Evolutionary conservation across 148 eudicot genomes (phyloP), one percentile per base, ranked within the genome.

Genomic region (Heliosperma pusillum): DNA sequence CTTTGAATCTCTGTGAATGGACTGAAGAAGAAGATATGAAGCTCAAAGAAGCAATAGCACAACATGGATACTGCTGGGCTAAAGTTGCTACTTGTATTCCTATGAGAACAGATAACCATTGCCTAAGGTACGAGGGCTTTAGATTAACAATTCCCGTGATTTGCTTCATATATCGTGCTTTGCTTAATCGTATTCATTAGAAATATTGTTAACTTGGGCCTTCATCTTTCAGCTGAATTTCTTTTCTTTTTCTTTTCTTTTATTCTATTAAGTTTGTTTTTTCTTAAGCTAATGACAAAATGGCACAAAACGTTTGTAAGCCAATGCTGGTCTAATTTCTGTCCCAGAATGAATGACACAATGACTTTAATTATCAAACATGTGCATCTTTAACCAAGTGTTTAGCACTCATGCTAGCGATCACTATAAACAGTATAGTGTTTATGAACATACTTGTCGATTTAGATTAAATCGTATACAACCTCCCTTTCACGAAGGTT

Each of bases 21-120:
- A 88, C 90, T 22, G 77, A 79, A 76, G 98, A 86, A 75, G 98
- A 94, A 72, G 98, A 94, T 85, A 68, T 67, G 63, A 85, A 74
- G 83, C 80, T 94, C 80, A 83, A 83, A 83, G 83, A 44, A 71
- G 97, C 98, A 47, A 84, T 94, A 77, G 72, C 52, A 50, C 81
- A 84, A 73, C 86, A 91, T 77, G 90, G 88, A 56, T 82, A 81
- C 73, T 82, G 86, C 83, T 91, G 97, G 98, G 79, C 89, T 57
- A 90, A 82, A 82, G 85, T 94, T 82, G 97, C 98, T 80, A 78
- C 84, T 27, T 88, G 87, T 81, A 80, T 94, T 76, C 84, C 87
- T 77, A 83, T 59, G 59, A 89, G 97, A 78, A 94, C 98, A 67
- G 98, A 94, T 76, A 91, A 77, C 79, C 97, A 89, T 71, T 94